Base-by-base conservation (phyloP, 495 filamentous ascomycete species). In the Cercophora sp. region DNA sequence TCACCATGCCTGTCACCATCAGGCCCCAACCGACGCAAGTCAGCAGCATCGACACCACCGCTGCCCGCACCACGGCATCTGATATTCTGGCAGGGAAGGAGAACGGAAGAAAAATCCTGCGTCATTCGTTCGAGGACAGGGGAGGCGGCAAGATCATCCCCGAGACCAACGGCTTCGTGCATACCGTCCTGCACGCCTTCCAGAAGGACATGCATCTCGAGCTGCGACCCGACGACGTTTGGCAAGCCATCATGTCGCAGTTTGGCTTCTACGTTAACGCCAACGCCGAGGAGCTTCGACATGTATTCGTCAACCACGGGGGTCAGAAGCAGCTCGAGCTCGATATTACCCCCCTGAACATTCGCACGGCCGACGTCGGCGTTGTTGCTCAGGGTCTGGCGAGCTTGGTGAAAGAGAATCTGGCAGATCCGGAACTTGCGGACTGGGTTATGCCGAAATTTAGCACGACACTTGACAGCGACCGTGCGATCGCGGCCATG, bases 201-300 rank as follows among this genome's bases (percentile, higher is more conserved):
- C 73, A 68, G 48, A 41, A 71, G 10, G 76, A 85, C 52, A 73
- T 76, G 42, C 67, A 77, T 44, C 69, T 84, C 2, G 62, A 64
- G 4, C 61, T 85, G 44, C 73, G 81, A 15, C 81, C 79, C 8
- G 80, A 85, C 39, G 80, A 85, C 57, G 65, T 85, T 25, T 85
- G 81, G 80, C 68, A 82, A 31, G 65, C 74, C 39, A 79, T 83
- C 52, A 58, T 83, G 4, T 65, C 69, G 4, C 79, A 84, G 58
- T 62, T 85, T n/a, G 74, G 64, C 54, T 62, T 76, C 51, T 81
- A 73, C 63, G 63, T 82, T 51, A 75, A 76, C 48, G 67, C 56
- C 1, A 60, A 80, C 54, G 62, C 74, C 4, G 76, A 79, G 46
- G 67, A 71, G 23, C 60, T 80, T 18, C 67, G 76, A 4, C 42